These are phyloP conservation scores for Purpureocillium lavendulum DNA, from an alignment of 2,329 filamentous ascomycete species.

Conservation along the genomic window DNA sequence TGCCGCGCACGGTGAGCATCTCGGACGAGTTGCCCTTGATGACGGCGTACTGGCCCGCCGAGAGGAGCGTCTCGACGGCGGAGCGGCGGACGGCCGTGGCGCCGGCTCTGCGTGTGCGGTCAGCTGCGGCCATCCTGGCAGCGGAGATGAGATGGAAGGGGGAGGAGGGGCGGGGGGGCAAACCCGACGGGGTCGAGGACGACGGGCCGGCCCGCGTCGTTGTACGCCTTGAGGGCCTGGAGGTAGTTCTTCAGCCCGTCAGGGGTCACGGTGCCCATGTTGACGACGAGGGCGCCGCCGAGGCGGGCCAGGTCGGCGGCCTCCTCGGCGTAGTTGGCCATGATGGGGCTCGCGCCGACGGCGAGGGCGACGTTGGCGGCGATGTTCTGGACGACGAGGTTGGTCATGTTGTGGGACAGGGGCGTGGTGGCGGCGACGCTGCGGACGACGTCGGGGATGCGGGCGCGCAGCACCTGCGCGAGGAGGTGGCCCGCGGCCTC, in stretches of 20 bases:
- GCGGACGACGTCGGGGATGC: slow-evolving; percentile 41
- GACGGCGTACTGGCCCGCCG: slow-evolving; percentile 69
- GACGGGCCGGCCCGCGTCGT: slow-evolving; percentile 63
- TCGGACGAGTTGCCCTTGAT: slow-evolving; percentile 95
- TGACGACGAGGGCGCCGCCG: slow-evolving; percentile 74
- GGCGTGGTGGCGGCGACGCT: slow-evolving; percentile 57
- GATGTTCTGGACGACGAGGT: slow-evolving; percentile 90
- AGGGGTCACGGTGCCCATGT: slow-evolving; percentile 87
- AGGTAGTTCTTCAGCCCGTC: slow-evolving; percentile 65
- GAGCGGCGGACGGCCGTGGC: slow-evolving; percentile 67
- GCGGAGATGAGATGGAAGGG: too few species aligned
- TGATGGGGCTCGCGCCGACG: slow-evolving; percentile 84
- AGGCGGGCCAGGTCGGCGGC: slow-evolving; percentile 70
- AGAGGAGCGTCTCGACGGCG: slow-evolving; percentile 63
- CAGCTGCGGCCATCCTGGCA: too few species aligned
- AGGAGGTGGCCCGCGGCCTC: slow-evolving; percentile 52
- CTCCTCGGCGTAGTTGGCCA: slow-evolving; percentile 82
- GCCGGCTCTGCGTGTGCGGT: slow-evolving; percentile 65
- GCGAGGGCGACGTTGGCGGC: slow-evolving; percentile 83
- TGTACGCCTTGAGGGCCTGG: slow-evolving; percentile 74
- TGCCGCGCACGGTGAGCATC: slow-evolving; percentile 63
- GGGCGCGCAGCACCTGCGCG: slow-evolving; percentile 37
- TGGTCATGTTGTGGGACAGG: slow-evolving; percentile 94
- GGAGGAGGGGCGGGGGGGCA: slow-evolving; percentile 14
- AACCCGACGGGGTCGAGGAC: slow-evolving; percentile 84